Conservation (phyloP, 345 rosid genomes). For the Lepidium didymum region DNA sequence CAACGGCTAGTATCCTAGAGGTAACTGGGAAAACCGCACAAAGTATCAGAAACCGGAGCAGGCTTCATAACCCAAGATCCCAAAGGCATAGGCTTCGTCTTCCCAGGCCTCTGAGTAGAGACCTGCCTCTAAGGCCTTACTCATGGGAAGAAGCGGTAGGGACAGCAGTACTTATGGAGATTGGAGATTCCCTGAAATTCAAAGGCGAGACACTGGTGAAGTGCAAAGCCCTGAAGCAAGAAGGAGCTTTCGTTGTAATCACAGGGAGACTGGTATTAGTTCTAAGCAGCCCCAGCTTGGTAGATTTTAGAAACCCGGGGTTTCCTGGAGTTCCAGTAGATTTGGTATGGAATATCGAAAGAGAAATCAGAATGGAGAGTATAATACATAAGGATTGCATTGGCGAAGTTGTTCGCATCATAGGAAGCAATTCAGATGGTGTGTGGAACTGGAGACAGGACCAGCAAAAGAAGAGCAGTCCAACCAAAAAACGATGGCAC, state of each 20-base stretch:
- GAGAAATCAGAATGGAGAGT: slow-evolving; percentile 65
- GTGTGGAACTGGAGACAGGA: slow-evolving; percentile 49
- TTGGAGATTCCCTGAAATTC: slow-evolving; percentile 50
- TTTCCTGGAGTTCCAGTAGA: slow-evolving; percentile 60
- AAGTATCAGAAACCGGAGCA: slow-evolving; percentile 85
- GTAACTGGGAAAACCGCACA: slow-evolving; percentile 91
- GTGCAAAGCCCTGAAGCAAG: slow-evolving; percentile 70
- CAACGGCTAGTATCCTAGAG: slow-evolving; percentile 94
- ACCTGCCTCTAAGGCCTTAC: slow-evolving; percentile 75
- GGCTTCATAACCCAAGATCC: slow-evolving; percentile 47
- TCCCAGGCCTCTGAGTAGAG: slow-evolving; percentile 73
- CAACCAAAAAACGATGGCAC: slow-evolving; percentile 47
- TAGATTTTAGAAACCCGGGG: slow-evolving; percentile 53
- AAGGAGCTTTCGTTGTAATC: slow-evolving; percentile 58
- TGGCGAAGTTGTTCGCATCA: slow-evolving; percentile 54
- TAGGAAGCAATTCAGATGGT: slow-evolving; percentile 71
- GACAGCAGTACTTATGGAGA: slow-evolving; percentile 56
- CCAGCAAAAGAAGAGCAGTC: slow-evolving; percentile 39
- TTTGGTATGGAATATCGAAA: slow-evolving; percentile 64
- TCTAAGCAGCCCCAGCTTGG: slow-evolving; percentile 57
- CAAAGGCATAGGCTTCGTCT: slow-evolving; percentile 58
- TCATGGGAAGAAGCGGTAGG: slow-evolving; percentile 96
- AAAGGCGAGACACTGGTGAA: slow-evolving; percentile 53
- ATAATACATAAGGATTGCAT: slow-evolving; percentile 56
- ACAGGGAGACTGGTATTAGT: slow-evolving; percentile 58